Evolutionary conservation across 2,329 filamentous ascomycete genomes (phyloP).

Genomic region (Xylaria digitata): DNA sequence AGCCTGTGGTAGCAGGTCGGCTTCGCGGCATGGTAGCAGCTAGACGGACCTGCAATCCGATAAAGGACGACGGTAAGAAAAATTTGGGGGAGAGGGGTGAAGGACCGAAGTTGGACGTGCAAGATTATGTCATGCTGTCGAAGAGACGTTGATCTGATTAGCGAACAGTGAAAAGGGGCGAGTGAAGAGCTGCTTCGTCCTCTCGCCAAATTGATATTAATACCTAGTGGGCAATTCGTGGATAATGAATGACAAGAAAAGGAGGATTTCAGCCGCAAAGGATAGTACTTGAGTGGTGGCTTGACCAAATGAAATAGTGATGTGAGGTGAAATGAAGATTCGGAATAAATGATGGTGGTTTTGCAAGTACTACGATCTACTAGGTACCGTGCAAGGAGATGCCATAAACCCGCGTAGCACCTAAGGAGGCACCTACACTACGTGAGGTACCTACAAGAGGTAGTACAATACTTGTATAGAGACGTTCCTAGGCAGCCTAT

Average conservation of each 20-base stretch:
- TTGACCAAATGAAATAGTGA: constrained; percentile 13
- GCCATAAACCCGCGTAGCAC: background rate
- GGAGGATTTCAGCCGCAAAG: background rate
- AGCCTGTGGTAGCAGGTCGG: constrained; percentile 81
- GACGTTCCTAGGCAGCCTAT: background rate
- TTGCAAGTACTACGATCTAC: background rate
- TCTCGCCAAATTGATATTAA: constrained; percentile 25
- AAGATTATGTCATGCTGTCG: constrained; percentile 41
- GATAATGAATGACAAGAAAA: constrained; percentile 30
- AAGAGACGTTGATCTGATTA: constrained; percentile 1
- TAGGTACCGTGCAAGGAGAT: background rate
- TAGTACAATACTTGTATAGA: too few species aligned
- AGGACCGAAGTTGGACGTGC: constrained; percentile 1
- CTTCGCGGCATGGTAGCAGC: constrained; percentile 69
- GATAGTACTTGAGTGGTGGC: background rate
- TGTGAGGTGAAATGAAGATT: constrained; percentile 10
- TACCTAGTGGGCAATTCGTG: background rate
- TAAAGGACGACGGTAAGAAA: constrained; percentile 9
- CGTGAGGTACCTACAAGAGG: too few species aligned
- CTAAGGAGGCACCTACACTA: background rate
- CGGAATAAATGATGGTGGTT: constrained; percentile 6
- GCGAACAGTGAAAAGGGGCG: constrained; percentile 21
- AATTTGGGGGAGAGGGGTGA: constrained; percentile 14
- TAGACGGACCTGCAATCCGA: background rate
- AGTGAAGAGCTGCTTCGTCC: constrained; percentile 22